A percentile compares a stretch with the other conserved stretches of the same genome.
These are phyloP conservation scores for Pisolithus albus DNA, from an alignment of 768 basidiomycete genomes.

Conservation along the genomic window DNA sequence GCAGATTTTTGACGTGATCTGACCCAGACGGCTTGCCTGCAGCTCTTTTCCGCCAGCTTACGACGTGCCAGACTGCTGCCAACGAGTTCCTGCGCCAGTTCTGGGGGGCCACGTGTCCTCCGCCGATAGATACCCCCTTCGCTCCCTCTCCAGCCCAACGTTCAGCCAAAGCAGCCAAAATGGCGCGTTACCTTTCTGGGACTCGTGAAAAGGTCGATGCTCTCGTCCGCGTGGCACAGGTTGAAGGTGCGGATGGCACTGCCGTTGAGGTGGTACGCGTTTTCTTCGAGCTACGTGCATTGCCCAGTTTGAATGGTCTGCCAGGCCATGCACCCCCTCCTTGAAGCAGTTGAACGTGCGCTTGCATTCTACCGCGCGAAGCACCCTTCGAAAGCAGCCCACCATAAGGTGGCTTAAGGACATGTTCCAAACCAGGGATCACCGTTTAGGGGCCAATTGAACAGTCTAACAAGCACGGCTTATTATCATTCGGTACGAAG, in stretches of 20 bases:
- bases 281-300: neutral
- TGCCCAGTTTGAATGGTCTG: neutral
- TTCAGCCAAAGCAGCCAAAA: constrained; percentile 74
- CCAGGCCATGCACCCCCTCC: constrained; percentile 71
- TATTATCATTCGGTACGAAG: neutral
- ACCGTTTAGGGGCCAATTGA: no score
- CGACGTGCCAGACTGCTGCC: constrained; percentile 84
- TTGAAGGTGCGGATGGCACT: constrained; percentile 53
- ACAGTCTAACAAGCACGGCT: no score
- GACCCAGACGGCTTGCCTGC: constrained; percentile 71
- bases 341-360: constrained; percentile 69
- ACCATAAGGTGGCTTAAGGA: neutral
- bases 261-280: constrained; percentile 59
- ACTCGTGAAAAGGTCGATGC: constrained; percentile 79
- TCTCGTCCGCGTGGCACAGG: constrained; percentile 56
- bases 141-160: constrained; percentile 59
- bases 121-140: constrained; percentile 45
- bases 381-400: constrained; percentile 3
- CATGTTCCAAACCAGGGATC: no score
- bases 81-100: constrained; percentile 97
- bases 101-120: constrained; percentile 84
- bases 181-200: constrained; percentile 75
- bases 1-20: neutral
- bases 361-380: constrained; percentile 50
- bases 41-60: constrained; percentile 73